A percentile compares a stretch with the other conserved stretches of the same genome.
These are phyloP conservation scores for Mycena venus DNA, from an alignment of 768 basidiomycete genomes.

Conservation along the genomic window DNA sequence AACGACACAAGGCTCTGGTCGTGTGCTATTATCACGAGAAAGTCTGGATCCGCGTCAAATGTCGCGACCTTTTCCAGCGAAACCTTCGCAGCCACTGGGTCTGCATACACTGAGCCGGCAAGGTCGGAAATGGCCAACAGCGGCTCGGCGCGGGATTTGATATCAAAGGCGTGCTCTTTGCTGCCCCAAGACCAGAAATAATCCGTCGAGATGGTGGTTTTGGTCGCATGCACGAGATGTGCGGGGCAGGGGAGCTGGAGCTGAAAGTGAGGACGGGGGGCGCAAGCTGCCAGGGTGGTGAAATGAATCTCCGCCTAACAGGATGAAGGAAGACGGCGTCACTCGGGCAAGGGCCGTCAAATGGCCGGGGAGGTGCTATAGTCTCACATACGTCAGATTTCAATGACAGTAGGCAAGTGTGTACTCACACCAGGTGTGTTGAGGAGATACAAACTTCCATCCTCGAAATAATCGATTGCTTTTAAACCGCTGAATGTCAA, in stretches of 20 bases:
- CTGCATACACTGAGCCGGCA: slow-evolving; percentile 11
- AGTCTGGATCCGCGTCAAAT: slow-evolving; percentile 25
- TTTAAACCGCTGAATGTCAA: slow-evolving; percentile 17
- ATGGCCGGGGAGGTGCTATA: slow-evolving; percentile 29
- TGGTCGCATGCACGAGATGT: background rate
- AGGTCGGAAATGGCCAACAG: slow-evolving; percentile 12
- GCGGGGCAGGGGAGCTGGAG: slow-evolving; percentile 21
- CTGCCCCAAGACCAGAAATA: slow-evolving; percentile 14
- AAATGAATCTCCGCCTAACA: slow-evolving; percentile 21
- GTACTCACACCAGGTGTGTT: slow-evolving; percentile 24
- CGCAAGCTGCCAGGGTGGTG: slow-evolving; percentile 30
- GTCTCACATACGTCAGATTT: background rate
- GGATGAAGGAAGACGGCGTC: slow-evolving; percentile 25
- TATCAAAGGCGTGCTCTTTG: background rate
- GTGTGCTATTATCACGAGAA: slow-evolving; percentile 27
- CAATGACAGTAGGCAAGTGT: background rate
- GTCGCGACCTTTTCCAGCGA: slow-evolving; percentile 21
- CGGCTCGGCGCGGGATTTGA: background rate
- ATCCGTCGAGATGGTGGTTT: slow-evolving; percentile 10
- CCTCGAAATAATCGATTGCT: slow-evolving; percentile 10
- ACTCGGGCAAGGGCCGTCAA: slow-evolving; percentile 28
- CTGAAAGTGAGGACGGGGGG: slow-evolving; percentile 16
- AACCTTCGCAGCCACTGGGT: background rate
- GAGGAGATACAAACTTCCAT: slow-evolving; percentile 4
- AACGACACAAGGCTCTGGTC: background rate